Evolutionary conservation across 345 rosid genomes (phyloP), one percentile per base, ranked within the genome.

Genomic region (Pugionium dolabratum): DNA sequence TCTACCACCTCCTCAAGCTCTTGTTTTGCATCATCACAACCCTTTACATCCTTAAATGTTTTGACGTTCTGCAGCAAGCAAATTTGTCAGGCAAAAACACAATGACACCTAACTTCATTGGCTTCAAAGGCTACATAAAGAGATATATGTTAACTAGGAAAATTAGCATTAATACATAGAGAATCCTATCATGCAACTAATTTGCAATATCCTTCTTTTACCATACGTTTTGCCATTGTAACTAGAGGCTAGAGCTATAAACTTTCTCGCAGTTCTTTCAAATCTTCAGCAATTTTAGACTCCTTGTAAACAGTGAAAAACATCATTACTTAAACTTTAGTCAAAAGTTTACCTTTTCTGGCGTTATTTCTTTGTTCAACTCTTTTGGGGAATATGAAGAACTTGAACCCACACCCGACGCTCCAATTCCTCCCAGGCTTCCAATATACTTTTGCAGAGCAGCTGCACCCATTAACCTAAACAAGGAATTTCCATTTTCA

Each of bases 11-110:
- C 99, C 82, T 88, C 96, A 44, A 94, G 96, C 81, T 94, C 97
- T 82, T 90, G 96, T 78, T 94, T 94, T 63, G 99, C 99, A 82
- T 94, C 99, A 83, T 94, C 97, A 77, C 99, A 94, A 62, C 99
- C 99, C 82, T 90, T 94, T 63, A 94, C 99, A 82, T 94, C 97
- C 86, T 94, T 94, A 75, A 94, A 94, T 32, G 99, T 94, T 83
- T 94, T 94, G 45, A 88, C 91, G 74, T 94, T 94, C 99, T 94
- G 85, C 81, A 70, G 37, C 49, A 75, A 82, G 41, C 40, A 40
- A 64, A 59, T 37, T 54, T 54, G 53, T 77, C 63, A 76, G 76
- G 35, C 62, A 56, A 63, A 45, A 34, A 40, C 9, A 49, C 40
- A 64, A 33, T 26, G 34, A 50, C 1, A 8, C 28, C 1, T 7